Evolutionary conservation across 2,329 filamentous ascomycete genomes (phyloP).

Genomic region (Penicillium concentricum): DNA sequence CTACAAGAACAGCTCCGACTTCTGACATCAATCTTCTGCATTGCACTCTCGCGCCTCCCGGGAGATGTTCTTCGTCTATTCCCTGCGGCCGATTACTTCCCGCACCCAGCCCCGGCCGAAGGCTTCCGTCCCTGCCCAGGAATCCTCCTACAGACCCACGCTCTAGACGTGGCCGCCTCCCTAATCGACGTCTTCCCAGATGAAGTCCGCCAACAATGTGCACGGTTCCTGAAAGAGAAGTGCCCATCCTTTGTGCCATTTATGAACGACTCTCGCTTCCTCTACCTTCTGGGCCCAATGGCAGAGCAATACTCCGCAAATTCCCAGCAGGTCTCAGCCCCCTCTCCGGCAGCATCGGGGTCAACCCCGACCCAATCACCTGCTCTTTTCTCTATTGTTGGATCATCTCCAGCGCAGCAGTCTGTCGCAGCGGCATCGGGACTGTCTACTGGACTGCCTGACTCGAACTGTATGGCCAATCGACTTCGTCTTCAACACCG

Average conservation of each 20-base stretch:
- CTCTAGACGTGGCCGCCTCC: slow-evolving; percentile 46
- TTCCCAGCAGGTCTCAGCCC: slow-evolving; percentile 26
- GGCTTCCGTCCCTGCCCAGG: slow-evolving; percentile 31
- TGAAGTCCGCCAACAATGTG: slow-evolving; percentile 44
- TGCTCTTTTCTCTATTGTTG: slow-evolving; percentile 18
- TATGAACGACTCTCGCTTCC: slow-evolving; percentile 41
- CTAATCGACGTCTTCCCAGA: slow-evolving; percentile 47
- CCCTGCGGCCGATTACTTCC: slow-evolving; percentile 32
- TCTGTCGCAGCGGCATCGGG: slow-evolving; percentile 6
- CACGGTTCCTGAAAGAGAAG: slow-evolving; percentile 44
- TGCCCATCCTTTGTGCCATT: slow-evolving; percentile 39
- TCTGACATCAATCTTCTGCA: slow-evolving; percentile 41
- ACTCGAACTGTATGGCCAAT: slow-evolving; percentile 26
- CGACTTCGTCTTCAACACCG: slow-evolving; percentile 40
- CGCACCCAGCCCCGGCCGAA: slow-evolving; percentile 22
- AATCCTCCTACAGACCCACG: slow-evolving; percentile 39
- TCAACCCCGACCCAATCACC: slow-evolving; percentile 31
- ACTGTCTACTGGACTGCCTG: slow-evolving; percentile 14
- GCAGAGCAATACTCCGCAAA: slow-evolving; percentile 22
- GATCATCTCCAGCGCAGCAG: slow-evolving; percentile 20
- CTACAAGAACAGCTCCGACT: slow-evolving; percentile 39
- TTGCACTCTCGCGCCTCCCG: slow-evolving; percentile 40
- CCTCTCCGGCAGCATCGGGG: slow-evolving; percentile 33
- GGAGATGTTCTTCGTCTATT: slow-evolving; percentile 32
- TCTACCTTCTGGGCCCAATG: slow-evolving; percentile 44